Base-by-base conservation (phyloP, 345 rosid genomes). In the Euphorbia peplus region DNA sequence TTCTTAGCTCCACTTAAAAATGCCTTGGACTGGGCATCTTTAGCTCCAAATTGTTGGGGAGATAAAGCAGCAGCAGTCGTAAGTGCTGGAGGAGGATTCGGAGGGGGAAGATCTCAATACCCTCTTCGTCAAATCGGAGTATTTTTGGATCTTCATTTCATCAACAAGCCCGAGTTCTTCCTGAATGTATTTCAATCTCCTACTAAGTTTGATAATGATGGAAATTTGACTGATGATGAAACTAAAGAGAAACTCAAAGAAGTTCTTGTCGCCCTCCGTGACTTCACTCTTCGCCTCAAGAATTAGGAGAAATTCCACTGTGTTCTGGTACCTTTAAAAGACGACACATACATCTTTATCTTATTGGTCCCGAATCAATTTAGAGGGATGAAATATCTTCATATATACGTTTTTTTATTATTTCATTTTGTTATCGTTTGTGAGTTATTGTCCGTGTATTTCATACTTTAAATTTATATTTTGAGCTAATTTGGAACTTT, bases 81-180 rank as follows among this genome's bases (percentile, higher is more conserved):
- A 22, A 93, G 93, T 48, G 83, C 86, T 0, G 88, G 84, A 7
- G 98, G 88, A 69, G 53, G 83, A 13, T 66, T 67, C 19, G 97
- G 93, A 0, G 90, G 96, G 4, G 89, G 85, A 37, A 81, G 79
- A 69, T 73, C 80, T 0, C 97, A 90, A 0, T 83, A 84, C 68
- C 96, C 86, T 83, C 91, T 86, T 4, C 91, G 95, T 12, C 97
- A 93, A 60, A 82, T 82, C 10, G 93, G 96, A 50, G 96, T 87
- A n/a, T 84, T 56, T 70, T 79, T 90, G 0, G 93, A 90, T 58
- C 90, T 93, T 71, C 96, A 93, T 72, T 93, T 93, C 86, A 85
- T 88, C 75, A 93, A 93, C 80, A 87, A 90, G 41, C 96, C 95
- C 0, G 91, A 87, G 78, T 89, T 87, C 70, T 85, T 81, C 76